These are phyloP conservation scores for Strombidium stylifer DNA, from an alignment of 73 alveolate species.

Conservation along the genomic window DNA sequence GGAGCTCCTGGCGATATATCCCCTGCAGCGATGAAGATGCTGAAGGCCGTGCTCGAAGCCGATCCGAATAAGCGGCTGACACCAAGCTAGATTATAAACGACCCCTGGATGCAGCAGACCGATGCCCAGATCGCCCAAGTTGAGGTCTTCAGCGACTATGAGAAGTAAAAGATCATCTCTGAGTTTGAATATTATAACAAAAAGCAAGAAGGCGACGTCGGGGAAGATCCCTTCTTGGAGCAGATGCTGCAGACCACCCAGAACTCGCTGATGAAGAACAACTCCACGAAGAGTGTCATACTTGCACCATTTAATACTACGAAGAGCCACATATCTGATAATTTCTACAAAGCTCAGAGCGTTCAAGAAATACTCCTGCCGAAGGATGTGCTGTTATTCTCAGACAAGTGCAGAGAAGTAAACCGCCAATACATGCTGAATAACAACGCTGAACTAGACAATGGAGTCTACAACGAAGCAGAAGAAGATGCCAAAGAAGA, in stretches of 20 bases:
- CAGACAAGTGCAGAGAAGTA: slow-evolving; percentile 68
- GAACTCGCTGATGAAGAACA: slow-evolving; percentile 23
- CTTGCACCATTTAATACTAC: slow-evolving; percentile 38
- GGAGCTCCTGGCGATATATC: slow-evolving; percentile 76
- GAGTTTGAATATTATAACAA: slow-evolving; percentile 47
- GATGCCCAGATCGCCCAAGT: slow-evolving; percentile 41
- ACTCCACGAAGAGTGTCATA: slow-evolving; percentile 25
- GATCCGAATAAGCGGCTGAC: slow-evolving; percentile 81
- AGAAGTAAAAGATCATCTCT: slow-evolving; percentile 29
- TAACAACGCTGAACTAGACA: slow-evolving; percentile 78
- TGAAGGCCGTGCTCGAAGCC: slow-evolving; percentile 67
- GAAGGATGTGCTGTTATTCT: slow-evolving; percentile 64
- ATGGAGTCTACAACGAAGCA: slow-evolving; percentile 59
- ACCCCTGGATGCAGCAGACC: slow-evolving; percentile 73
- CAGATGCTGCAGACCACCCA: slow-evolving; percentile 27
- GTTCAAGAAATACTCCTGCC: slow-evolving; percentile 54
- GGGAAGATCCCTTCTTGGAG: slow-evolving; percentile 31
- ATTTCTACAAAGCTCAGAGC: slow-evolving; percentile 8
- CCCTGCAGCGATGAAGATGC: slow-evolving; percentile 62
- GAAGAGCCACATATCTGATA: slow-evolving; percentile 13
- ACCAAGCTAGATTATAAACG: slow-evolving; percentile 63
- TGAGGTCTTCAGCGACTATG: slow-evolving; percentile 47
- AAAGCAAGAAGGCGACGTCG: slow-evolving; percentile 15
- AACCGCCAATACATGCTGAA: slow-evolving; percentile 72
- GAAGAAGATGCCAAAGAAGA: slow-evolving; percentile 23